Evolutionary conservation across 768 basidiomycete genomes (phyloP), one percentile per base, ranked within the genome.

Genomic region (Boletus rufocinnamomeus): DNA sequence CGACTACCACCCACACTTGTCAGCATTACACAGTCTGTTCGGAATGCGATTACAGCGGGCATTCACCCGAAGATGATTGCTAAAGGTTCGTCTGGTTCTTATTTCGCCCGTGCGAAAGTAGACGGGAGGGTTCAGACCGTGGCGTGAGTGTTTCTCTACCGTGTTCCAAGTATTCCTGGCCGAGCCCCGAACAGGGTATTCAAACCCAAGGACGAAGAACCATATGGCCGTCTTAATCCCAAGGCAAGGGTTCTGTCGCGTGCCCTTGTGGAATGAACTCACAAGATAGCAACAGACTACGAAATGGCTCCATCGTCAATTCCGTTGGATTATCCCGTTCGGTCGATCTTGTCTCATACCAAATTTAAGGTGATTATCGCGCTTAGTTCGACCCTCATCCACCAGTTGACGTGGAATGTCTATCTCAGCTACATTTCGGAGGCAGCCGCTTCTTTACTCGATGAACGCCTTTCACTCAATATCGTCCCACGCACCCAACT

Each of bases 131-230:
- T 92, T 8, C 87, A 89, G 61, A 92, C 89, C 16, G 86, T 93
- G 45, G 91, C 88, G 91, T 91, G 67, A 72, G 89, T 76, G 23
- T 23, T 14, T 34, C 25, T 25, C 38, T 13, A 48, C 7, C 27
- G 13, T 17, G 19, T 54, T 25, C 11, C 49, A 9, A 35, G 49
- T 28, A n/a, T 19, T 2, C 30, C 32, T 51, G 16, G 41, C 41
- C 51, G 56, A 73, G 25, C 41, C 6, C 44, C 34, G 9, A 2
- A 10, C 38, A 94, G 89, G 6, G 90, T 95, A 4, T 95, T 96
- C 74, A 95, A 95, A 70, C 93, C 93, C 2, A 93, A 94, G 70
- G 89, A 92, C 58, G 90, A 92, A 69, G 91, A 94, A 64, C 93
- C 93, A 1, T 95, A 95, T 69, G 93, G 93, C 27, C 79, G 85